These are phyloP conservation scores for Reticulascus tulasneorum DNA, from an alignment of 2,329 filamentous ascomycete species.

Conservation along the genomic window DNA sequence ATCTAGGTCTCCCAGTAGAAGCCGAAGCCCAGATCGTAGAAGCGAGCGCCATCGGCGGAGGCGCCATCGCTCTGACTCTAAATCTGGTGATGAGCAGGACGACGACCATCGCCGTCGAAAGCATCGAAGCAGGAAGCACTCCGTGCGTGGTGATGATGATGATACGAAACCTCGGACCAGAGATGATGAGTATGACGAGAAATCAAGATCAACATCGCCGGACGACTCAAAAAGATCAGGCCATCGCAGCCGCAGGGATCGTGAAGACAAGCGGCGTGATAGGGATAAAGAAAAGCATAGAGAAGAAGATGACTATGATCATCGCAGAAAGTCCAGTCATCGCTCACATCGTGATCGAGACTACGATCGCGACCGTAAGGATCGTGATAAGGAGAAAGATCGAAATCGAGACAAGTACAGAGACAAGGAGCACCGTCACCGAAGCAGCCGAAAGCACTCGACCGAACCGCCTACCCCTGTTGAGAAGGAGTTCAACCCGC, in stretches of 20 bases:
- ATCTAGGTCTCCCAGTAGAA: constrained; percentile 29
- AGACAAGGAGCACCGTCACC: constrained; percentile 33
- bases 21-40: constrained; percentile 40
- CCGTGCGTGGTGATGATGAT: constrained; percentile 41
- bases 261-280: constrained; percentile 41
- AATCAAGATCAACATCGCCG: constrained; percentile 62
- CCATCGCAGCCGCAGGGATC: constrained; percentile 59
- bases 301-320: constrained; percentile 44
- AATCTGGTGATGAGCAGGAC: constrained; percentile 44
- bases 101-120: constrained; percentile 48
- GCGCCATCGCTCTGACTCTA: constrained; percentile 50
- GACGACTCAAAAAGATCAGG: constrained; percentile 53
- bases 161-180: constrained; percentile 31
- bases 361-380: constrained; percentile 33
- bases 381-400: constrained; percentile 26
- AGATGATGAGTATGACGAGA: constrained; percentile 42
- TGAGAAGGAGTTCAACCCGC: constrained; percentile 37
- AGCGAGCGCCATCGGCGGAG: constrained; percentile 34
- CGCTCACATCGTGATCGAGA: constrained; percentile 34
- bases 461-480: constrained; percentile 26
- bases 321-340: constrained; percentile 35
- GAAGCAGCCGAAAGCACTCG: constrained; percentile 26
- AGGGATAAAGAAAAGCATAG: constrained; percentile 37
- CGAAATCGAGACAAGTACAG: constrained; percentile 34
- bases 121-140: constrained; percentile 38